Conservation (phyloP, 371 early-diverging fungal genomes). For the Mucor sp. region DNA sequence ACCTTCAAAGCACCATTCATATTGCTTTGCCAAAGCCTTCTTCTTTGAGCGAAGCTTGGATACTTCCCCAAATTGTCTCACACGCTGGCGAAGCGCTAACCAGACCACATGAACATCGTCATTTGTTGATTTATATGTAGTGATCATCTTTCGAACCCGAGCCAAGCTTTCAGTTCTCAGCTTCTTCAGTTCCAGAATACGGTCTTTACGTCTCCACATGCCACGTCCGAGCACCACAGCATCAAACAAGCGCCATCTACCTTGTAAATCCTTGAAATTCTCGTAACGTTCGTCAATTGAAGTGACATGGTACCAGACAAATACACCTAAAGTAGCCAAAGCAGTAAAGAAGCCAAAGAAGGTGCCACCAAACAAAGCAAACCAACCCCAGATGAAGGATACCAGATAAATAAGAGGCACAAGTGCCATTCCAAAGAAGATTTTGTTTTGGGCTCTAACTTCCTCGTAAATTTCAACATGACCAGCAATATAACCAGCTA, state of each 20-base stretch:
- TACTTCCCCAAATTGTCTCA: constrained; percentile 33
- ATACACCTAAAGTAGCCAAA: constrained; percentile 37
- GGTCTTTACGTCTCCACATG: constrained; percentile 49
- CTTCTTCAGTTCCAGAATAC: constrained; percentile 42
- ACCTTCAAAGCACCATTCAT: constrained; percentile 38
- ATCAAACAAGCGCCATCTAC: constrained; percentile 55
- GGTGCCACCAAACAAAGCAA: constrained; percentile 37
- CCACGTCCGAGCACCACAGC: constrained; percentile 51
- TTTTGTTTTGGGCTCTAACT: constrained; percentile 60
- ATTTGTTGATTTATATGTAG: constrained; percentile 31
- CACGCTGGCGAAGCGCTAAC: constrained; percentile 38
- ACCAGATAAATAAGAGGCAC: constrained; percentile 46
- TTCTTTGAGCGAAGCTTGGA: constrained; percentile 31
- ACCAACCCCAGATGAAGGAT: constrained; percentile 50
- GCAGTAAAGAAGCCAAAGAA: constrained; percentile 48
- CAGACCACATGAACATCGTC: constrained; percentile 41
- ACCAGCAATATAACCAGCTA: constrained; percentile 52
- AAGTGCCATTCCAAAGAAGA: constrained; percentile 43
- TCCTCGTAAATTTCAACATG: constrained; percentile 57
- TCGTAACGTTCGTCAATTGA: constrained; percentile 54
- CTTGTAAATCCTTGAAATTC: constrained; percentile 47
- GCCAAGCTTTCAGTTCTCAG: constrained; percentile 35
- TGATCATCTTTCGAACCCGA: constrained; percentile 34
- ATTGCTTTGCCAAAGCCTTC: constrained; percentile 41
- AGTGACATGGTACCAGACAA: constrained; percentile 53